Evolutionary conservation across 2,329 filamentous ascomycete genomes (phyloP), one percentile per base, ranked within the genome.

Genomic region (Tolypocladium sp.): DNA sequence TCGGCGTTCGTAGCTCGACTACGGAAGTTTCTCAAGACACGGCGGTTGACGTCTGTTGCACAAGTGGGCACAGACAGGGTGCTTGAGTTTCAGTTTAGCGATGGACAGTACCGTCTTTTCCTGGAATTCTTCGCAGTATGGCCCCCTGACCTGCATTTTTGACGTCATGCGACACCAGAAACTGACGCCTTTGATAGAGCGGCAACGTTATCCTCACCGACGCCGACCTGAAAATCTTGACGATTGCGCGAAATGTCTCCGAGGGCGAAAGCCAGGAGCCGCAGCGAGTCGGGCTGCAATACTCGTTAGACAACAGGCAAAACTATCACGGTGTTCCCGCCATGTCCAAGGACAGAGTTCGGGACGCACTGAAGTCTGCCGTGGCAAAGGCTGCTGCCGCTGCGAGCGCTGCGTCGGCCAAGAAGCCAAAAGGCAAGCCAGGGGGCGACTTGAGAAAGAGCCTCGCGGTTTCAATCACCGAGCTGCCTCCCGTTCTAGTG

Each of bases 171-270:
- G 20, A 6, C 5, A 33, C 25, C 1, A 4, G 27, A 7, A 27
- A 15, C 41, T 42, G 13, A 60, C 40, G 56, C 44, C 15, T 56
- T n/a, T 37, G n/a, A 4, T 41, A 78, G 73, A 90, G 90, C 57
- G 94, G 94, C 53, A 99, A 99, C 70, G 88, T 99, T 61, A 91
- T 99, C 62, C 80, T 99, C 57, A 96, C 94, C 3, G 92, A 97
- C 70, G 82, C 81, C 56, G 87, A 95, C 30, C 78, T 92, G 57
- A 94, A 88, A 63, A 92, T 97, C 58, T 72, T 97, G 41, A 86
- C 89, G 0, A 76, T 99, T 25, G 78, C 94, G 65, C 85, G 94
- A 58, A 87, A 89, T 63, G 93, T 97, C 1, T 78, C 85, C 5
- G 90, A 92, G 66, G 89, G 88, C 2, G 88, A 89, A 57, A 89